phyloP scores from a whole-genome alignment of 805 yeast species.

The Scheffersomyces spartinae region DNA sequence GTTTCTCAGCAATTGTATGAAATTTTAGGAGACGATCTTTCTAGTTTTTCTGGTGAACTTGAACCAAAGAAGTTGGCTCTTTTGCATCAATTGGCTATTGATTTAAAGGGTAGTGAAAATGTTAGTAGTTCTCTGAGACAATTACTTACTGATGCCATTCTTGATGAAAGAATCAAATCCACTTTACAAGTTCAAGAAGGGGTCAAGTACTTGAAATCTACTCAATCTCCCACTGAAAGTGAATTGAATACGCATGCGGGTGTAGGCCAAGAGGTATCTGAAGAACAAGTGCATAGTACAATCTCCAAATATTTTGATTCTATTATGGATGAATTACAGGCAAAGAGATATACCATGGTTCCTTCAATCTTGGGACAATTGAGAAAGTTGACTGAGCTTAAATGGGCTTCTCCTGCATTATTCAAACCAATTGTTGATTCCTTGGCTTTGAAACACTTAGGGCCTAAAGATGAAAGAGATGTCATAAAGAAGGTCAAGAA shows the following conservation, averaged over 20 bases:
- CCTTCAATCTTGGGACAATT: conserved; percentile 70
- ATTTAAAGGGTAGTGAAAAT: conserved; percentile 59
- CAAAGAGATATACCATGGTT: conserved; percentile 70
- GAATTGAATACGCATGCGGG: conserved; percentile 58
- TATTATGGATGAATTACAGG: conserved; percentile 46
- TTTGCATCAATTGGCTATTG: conserved; percentile 68
- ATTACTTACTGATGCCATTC: conserved; percentile 48
- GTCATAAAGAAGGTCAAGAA: conserved; percentile 67
- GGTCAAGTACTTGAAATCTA: conserved; percentile 53
- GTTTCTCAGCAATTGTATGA: conserved; percentile 60
- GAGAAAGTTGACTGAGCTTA: conserved; percentile 61
- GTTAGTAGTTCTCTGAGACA: conserved; percentile 38
- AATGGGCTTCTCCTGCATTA: conserved; percentile 84
- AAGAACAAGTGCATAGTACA: conserved; percentile 46
- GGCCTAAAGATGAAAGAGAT: conserved; percentile 96
- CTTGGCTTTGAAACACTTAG: conserved; percentile 58
- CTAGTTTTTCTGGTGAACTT: conserved; percentile 19
- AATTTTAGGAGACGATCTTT: conserved; percentile 37
- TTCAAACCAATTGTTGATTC: conserved; percentile 85
- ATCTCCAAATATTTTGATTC: conserved; percentile 50
- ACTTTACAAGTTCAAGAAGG: conserved; percentile 74
- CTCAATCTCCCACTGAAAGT: conserved; percentile 29
- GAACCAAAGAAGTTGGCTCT: conserved; percentile 54
- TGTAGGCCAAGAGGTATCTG: conserved; percentile 66
- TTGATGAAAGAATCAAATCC: conserved; percentile 51